These are phyloP conservation scores for Colletotrichum simmondsii DNA, from an alignment of 2,329 filamentous ascomycete genomes.

Conservation along the genomic window DNA sequence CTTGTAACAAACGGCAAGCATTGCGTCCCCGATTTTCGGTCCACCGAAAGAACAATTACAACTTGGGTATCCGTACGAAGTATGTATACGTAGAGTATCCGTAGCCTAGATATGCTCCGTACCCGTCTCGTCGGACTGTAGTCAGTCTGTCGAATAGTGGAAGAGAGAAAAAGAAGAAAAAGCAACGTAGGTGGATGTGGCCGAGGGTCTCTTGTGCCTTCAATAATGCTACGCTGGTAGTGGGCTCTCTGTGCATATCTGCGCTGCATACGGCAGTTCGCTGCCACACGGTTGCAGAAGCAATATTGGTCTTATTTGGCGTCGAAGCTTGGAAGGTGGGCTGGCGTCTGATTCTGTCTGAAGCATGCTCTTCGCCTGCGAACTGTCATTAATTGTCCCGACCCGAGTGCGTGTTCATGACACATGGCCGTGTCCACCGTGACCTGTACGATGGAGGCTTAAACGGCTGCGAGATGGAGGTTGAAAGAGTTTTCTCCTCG, in stretches of 20 bases:
- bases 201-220: slow-evolving; percentile 1
- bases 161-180: slow-evolving; percentile 1
- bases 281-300: slow-evolving; percentile 1
- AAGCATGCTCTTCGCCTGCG: slow-evolving; percentile 3
- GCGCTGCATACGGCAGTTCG: slow-evolving; percentile 21
- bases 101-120: no score
- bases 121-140: neutral
- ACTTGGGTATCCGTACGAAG: neutral
- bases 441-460: slow-evolving; percentile 19
- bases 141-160: neutral
- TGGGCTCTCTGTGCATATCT: slow-evolving; percentile 18
- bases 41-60: neutral
- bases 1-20: neutral
- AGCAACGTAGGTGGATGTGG: slow-evolving; percentile 10
- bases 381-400: neutral
- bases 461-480: neutral
- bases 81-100: no score
- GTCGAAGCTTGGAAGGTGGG: neutral
- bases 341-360: neutral
- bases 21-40: slow-evolving; percentile 16
- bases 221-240: slow-evolving; percentile 26
- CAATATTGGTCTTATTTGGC: slow-evolving; percentile 15
- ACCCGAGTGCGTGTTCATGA: neutral
- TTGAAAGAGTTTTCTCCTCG: neutral
- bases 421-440: slow-evolving; percentile 14